phyloP scores from a whole-genome alignment of 768 basidiomycete species.

The Amanita inopinata region DNA sequence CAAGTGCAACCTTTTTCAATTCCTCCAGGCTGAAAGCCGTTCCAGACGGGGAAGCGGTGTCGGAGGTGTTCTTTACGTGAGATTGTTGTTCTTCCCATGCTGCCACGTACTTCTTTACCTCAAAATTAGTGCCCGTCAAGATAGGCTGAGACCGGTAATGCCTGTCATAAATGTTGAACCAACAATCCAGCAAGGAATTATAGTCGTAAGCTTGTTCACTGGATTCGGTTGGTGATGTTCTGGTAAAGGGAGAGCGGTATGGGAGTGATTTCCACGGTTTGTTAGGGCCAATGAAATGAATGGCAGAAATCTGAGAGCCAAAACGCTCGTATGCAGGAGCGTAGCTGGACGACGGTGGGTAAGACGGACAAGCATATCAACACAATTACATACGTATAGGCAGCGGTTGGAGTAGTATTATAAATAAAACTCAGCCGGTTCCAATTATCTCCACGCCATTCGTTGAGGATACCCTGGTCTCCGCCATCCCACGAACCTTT shows the following conservation, averaged over 20 bases:
- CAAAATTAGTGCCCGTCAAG: constrained; percentile 39
- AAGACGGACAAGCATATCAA: constrained; percentile 18
- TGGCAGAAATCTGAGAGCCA: constrained; percentile 73
- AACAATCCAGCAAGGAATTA: constrained; percentile 74
- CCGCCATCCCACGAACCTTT: constrained; percentile 96
- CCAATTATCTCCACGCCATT: constrained; percentile 86
- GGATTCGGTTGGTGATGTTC: constrained; percentile 17
- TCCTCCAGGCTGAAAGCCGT: constrained; percentile 50
- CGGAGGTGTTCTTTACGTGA: neutral
- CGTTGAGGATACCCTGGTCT: constrained; percentile 96
- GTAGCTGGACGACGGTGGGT: constrained; percentile 46
- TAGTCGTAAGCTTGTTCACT: constrained; percentile 60
- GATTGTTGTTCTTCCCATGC: constrained; percentile 53
- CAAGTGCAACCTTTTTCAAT: constrained; percentile 49
- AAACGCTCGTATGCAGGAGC: constrained; percentile 95
- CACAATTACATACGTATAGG: constrained; percentile 71
- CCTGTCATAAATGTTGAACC: constrained; percentile 86
- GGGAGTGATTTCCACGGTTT: constrained; percentile 87
- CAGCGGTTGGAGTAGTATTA: constrained; percentile 96
- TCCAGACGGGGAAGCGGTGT: constrained; percentile 16
- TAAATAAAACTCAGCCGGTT: constrained; percentile 93
- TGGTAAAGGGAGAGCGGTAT: constrained; percentile 51
- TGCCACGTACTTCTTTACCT: constrained; percentile 57
- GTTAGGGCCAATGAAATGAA: constrained; percentile 93
- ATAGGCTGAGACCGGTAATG: constrained; percentile 61